Conservation (phyloP, 306 rosid genomes). For the Lathyrus aphaca region DNA sequence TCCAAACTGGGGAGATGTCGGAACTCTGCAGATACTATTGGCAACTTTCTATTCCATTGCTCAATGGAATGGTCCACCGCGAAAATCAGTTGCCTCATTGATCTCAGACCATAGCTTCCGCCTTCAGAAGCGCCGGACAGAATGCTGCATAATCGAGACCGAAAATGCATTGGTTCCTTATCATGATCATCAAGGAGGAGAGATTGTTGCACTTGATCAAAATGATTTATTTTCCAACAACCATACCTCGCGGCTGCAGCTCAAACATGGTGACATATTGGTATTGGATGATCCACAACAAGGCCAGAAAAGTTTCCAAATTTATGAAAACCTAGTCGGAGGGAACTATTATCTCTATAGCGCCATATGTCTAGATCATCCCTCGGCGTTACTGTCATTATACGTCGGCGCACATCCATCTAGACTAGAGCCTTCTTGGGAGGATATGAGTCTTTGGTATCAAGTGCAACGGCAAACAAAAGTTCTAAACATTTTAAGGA, state of each 20-base stretch:
- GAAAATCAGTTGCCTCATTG: slow-evolving; percentile 77
- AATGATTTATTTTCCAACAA: slow-evolving; percentile 46
- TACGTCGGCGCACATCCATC: slow-evolving; percentile 86
- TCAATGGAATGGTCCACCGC: slow-evolving; percentile 87
- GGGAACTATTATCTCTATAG: slow-evolving; percentile 67
- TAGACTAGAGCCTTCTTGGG: slow-evolving; percentile 90
- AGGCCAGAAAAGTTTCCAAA: slow-evolving; percentile 80
- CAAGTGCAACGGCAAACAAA: slow-evolving; percentile 95
- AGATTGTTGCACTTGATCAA: slow-evolving; percentile 78
- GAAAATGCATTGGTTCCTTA: slow-evolving; percentile 69
- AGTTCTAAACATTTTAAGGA: slow-evolving; percentile 75
- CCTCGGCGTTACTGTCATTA: slow-evolving; percentile 59
- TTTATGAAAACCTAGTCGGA: slow-evolving; percentile 69
- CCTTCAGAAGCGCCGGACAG: slow-evolving; percentile 80
- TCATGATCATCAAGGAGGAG: slow-evolving; percentile 60
- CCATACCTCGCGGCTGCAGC: slow-evolving; percentile 59
- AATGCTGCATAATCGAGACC: slow-evolving; percentile 62
- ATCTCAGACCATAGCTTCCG: slow-evolving; percentile 87
- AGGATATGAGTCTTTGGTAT: slow-evolving; percentile 99
- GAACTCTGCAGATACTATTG: slow-evolving; percentile 77
- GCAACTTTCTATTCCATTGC: slow-evolving; percentile 83
- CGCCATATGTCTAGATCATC: slow-evolving; percentile 70
- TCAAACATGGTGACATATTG: slow-evolving; percentile 64
- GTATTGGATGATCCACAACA: slow-evolving; percentile 77
- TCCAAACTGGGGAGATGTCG: slow-evolving; percentile 88